Evolutionary conservation across 306 rosid genomes (phyloP).

Genomic region (Dalbergia oliveri): DNA sequence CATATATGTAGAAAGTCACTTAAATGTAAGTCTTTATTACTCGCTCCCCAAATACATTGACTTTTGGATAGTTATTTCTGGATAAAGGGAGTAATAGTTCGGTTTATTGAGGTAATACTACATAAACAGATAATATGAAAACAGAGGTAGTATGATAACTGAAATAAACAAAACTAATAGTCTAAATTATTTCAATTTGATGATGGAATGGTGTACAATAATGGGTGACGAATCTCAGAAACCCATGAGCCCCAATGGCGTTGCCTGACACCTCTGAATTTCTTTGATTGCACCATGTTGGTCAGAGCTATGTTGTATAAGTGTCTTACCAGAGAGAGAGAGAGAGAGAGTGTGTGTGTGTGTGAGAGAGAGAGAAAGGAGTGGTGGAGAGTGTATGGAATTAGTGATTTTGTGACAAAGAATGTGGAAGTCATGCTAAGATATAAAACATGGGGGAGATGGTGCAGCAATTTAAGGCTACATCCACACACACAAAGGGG

Average conservation of each 20-base stretch:
- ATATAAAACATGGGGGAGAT: conserved; percentile 37
- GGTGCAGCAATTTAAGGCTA: conserved; percentile 44
- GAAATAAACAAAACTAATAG: too few relatives aligned
- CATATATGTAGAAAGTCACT: too few relatives aligned
- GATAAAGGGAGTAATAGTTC: too few relatives aligned
- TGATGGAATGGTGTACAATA: conserved; percentile 55
- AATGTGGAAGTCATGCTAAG: conserved; percentile 42
- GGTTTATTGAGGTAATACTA: too few relatives aligned
- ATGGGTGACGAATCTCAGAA: conserved; percentile 93
- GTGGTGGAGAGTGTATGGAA: background rate
- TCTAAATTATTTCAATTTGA: conserved; percentile 16
- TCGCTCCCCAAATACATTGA: too few relatives aligned
- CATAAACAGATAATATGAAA: too few relatives aligned
- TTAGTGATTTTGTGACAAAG: conserved; percentile 16
- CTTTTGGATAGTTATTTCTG: too few relatives aligned
- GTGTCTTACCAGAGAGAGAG: background rate
- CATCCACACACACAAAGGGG: conserved; percentile 30
- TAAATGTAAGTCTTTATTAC: too few relatives aligned
- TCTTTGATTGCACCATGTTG: conserved; percentile 69
- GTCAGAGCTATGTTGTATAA: background rate
- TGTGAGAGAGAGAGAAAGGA: conserved; percentile 4
- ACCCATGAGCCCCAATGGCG: conserved; percentile 99
- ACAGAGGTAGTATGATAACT: too few relatives aligned
- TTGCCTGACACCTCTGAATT: conserved; percentile 94
- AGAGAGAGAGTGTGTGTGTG: background rate